Evolutionary conservation across 202 grass and related monocot species (phyloP), one percentile per base, ranked within the genome.

Genomic region (Cymbopogon flexuosus): DNA sequence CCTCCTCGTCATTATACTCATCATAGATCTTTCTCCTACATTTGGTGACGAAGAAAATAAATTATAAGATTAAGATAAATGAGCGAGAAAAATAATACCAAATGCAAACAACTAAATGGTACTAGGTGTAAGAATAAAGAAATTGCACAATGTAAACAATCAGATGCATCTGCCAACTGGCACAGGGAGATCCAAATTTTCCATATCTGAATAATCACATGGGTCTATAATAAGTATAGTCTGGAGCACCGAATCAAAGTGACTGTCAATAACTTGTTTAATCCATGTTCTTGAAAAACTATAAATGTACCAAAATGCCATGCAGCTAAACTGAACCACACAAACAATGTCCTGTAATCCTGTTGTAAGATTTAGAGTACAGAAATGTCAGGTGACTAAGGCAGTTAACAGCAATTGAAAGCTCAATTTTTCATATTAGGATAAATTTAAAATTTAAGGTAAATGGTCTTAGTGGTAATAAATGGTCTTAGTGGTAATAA

Each of bases 1-100:
- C 83, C 76, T 98, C 96, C 64, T 98, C 96, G 0, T 95, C 96
- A 79, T 98, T 98, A 83, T 93, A 98, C 27, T 86, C 90, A 31
- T 98, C 96, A 77, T 84, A 78, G 52, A 95, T 79, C 69, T 88
- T 95, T 81, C 92, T 88, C 92, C 92, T 98, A 86, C 41, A 86
- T 42, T 84, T 43, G 43, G 41, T 24, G 68, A 77, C 12, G 15
- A 82, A 41, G 19, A 56, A 79, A 85, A 83, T 9, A 68, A 75
- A 77, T 69, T 43, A 54, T 30, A 19, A 2, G 18, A 72, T 72
- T 62, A 84, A 77, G 61, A 37, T 56, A 81, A 81, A 72, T 73
- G 68, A 77, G 5, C 37, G 69, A 63, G 0, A 65, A 83, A 83
- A 83, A 63, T 16, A 3, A 64, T 52, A 73, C 23, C 10, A 73